A percentile compares a stretch with the other conserved stretches of the same genome.
These are phyloP conservation scores for Picocystis sp. DNA, from an alignment of 163 green algal species.

Conservation along the genomic window DNA sequence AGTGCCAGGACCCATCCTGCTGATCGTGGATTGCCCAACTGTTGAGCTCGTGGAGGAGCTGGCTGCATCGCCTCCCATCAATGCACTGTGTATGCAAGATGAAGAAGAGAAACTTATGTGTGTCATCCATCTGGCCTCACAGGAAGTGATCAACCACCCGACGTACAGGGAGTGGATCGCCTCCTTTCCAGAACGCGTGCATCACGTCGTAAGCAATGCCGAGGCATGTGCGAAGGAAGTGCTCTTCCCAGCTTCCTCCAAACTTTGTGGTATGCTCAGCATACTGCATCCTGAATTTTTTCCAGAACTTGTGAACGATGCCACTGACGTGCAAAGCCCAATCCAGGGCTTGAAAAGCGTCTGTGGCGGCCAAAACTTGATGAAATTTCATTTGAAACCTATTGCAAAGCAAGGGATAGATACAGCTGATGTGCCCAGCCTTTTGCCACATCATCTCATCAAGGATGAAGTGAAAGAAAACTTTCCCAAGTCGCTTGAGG, in stretches of 20 bases:
- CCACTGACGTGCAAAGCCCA: no score
- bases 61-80: conserved; percentile 13
- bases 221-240: background rate
- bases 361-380: no score
- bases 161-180: conserved; percentile 35
- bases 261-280: conserved; percentile 11
- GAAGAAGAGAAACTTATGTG: conserved; percentile 8
- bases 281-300: conserved; percentile 13
- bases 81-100: background rate
- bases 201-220: conserved; percentile 33
- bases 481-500: conserved; percentile 6
- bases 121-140: conserved; percentile 49
- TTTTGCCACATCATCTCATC: conserved; percentile 8
- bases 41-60: conserved; percentile 32
- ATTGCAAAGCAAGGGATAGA: conserved; percentile 19
- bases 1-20: conserved; percentile 38
- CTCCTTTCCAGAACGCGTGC: conserved; percentile 19
- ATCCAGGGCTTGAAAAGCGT: no score
- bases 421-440: conserved; percentile 5
- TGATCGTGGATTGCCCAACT: conserved; percentile 70
- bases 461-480: conserved; percentile 8
- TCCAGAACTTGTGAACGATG: background rate
- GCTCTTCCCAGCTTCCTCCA: conserved; percentile 7
- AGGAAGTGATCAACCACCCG: conserved; percentile 21
- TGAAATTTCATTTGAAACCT: conserved; percentile 15